These are phyloP conservation scores for Tricholoma bakamatsutake DNA, from an alignment of 768 basidiomycete species.

Conservation along the genomic window DNA sequence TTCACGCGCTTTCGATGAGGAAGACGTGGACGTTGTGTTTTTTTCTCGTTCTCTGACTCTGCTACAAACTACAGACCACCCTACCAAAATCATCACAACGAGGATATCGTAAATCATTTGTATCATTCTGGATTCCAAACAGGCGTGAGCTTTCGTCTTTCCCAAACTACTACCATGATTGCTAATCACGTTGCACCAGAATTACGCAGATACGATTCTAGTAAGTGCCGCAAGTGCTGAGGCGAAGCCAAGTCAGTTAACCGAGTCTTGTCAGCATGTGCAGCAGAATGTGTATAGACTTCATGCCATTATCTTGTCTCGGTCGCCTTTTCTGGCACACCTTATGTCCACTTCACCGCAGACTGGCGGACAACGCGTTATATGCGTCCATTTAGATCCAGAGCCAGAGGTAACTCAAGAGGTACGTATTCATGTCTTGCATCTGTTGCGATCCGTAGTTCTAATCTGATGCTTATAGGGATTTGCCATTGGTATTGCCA, in stretches of 20 bases:
- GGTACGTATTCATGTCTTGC: constrained; percentile 38
- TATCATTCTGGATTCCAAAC: constrained; percentile 78
- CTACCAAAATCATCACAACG: constrained; percentile 63
- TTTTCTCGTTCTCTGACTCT: constrained; percentile 3
- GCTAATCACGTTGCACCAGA: constrained; percentile 35
- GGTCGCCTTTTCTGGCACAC: constrained; percentile 83
- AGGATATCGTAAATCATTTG: constrained; percentile 72
- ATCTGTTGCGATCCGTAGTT: constrained; percentile 9
- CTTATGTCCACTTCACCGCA: constrained; percentile 80
- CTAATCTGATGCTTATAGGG: constrained; percentile 36
- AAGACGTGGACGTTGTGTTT: constrained; percentile 5
- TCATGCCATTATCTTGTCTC: constrained; percentile 81
- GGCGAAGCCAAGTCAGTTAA: constrained; percentile 1
- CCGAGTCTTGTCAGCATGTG: constrained; percentile 47
- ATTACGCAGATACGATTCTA: constrained; percentile 77
- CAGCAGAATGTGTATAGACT: constrained; percentile 71
- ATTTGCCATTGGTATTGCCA: constrained; percentile 60
- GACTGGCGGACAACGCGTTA: constrained; percentile 55
- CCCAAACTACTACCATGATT: constrained; percentile 10
- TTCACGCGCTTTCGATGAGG: constrained; percentile 4
- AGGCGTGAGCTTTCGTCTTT: constrained; percentile 49
- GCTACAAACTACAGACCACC: constrained; percentile 30
- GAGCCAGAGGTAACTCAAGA: constrained; percentile 83
- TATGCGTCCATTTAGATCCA: constrained; percentile 70
- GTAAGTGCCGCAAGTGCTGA: constrained; percentile 35